phyloP scores from a whole-genome alignment of 495 filamentous ascomycete species.

The Lentithecium fluviatile region DNA sequence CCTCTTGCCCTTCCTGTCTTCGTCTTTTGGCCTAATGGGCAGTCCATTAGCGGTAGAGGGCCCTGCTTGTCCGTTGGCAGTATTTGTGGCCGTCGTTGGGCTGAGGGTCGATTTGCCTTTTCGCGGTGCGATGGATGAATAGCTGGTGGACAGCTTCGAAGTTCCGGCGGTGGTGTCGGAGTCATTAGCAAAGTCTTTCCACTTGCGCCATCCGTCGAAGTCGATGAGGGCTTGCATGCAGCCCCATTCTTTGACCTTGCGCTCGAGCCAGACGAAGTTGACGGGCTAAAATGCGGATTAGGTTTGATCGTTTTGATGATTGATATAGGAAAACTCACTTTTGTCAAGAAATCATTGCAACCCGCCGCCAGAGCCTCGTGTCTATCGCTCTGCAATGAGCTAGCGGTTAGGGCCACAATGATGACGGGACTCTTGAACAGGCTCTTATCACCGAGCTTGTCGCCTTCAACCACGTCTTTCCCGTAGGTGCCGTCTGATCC shows the following conservation, averaged over 20 bases:
- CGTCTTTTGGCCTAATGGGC: slow-evolving; percentile 5
- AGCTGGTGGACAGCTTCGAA: slow-evolving; percentile 33
- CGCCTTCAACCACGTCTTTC: slow-evolving; percentile 51
- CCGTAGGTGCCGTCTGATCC: slow-evolving; percentile 26
- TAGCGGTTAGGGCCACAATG: slow-evolving; percentile 94
- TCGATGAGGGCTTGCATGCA: slow-evolving; percentile 99
- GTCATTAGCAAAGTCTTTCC: slow-evolving; percentile 66
- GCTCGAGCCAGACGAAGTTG: slow-evolving; percentile 94
- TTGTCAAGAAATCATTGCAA: slow-evolving; percentile 97
- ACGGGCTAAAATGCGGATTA: slow-evolving; percentile 76
- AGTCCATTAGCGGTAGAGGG: slow-evolving; percentile 10
- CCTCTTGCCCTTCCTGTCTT: slow-evolving; percentile 33
- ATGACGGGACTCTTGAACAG: slow-evolving; percentile 96
- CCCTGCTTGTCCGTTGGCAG: slow-evolving; percentile 11
- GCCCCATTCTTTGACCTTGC: slow-evolving; percentile 98
- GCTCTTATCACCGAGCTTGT: slow-evolving; percentile 66
- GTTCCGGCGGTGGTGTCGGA: slow-evolving; percentile 25
- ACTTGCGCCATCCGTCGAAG: slow-evolving; percentile 96
- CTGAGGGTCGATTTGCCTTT: slow-evolving; percentile 15
- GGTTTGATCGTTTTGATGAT: slow-evolving; percentile 24
- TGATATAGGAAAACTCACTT: slow-evolving; percentile 59
- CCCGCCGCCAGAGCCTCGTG: slow-evolving; percentile 94
- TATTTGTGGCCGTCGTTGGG: slow-evolving; percentile 12
- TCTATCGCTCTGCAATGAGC: slow-evolving; percentile 86
- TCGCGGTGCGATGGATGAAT: slow-evolving; percentile 23